Base-by-base conservation (phyloP, 2,329 filamentous ascomycete species). In the Chrysoporthe deuterocubensis region DNA sequence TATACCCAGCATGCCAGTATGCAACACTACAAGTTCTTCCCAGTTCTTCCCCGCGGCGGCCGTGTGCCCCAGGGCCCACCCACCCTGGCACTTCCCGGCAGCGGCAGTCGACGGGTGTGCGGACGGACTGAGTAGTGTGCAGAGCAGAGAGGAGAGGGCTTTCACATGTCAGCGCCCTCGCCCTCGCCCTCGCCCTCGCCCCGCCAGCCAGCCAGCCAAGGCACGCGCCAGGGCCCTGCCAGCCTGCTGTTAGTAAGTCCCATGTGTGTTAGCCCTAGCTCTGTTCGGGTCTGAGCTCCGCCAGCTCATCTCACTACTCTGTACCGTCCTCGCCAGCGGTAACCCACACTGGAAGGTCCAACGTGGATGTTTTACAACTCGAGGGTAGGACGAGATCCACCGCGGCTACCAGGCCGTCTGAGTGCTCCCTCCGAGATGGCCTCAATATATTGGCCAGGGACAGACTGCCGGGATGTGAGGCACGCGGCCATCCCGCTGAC, bases 91-190 rank as follows among this genome's bases (percentile, higher is more conserved):
- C 26, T 26, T 9, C 37, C 37, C 37, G 37, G 37, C 37, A 40
- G 11, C 43, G 43, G 11, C 43, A 46, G 43, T 46, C 43, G 43
- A 46, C 43, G 26, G 26, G 26, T 26, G 26, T 26, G 26, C 26
- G 26, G 26, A 26, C 26, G 26, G 26, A 26, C 26, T 26, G 26
- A 26, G 26, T 26, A 26, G 26, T 26, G 26, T 26, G 26, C 26
- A 26, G n/a, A 3, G 6, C n/a, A 1, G 26, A 32, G 48, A 52
- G 46, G 50, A 34, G 50, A 37, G 56, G 56, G n/a, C 56, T 58
- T 34, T 58, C 56, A 58, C 56, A 58, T 58, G 56, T 42, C 56
- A 58, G 56, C 56, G 56, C 8, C 54, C 18, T 18, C 26, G n/a
- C 46, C 46, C 8, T 13, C 46, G n/a, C 46, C 46, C 26, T 11